Base-by-base conservation (phyloP, 2,329 filamentous ascomycete genomes). In the Aspergillus sp. region DNA sequence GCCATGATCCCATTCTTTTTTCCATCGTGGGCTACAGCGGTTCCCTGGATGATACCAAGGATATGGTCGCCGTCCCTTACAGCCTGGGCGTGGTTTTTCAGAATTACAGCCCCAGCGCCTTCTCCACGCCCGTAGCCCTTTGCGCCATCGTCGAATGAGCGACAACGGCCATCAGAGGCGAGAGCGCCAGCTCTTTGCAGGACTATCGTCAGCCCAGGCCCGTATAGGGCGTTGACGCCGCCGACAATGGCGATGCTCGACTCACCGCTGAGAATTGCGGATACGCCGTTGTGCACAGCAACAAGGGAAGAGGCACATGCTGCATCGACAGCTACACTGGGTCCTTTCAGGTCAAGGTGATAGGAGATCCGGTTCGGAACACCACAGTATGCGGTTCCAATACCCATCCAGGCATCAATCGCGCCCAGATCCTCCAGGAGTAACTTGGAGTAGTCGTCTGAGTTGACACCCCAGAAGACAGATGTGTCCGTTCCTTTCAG, bases 371-470 rank as follows among this genome's bases (percentile, higher is more conserved):
- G 62, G 25, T 67, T 66, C 1, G 62, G 68, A 55, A 78, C 63
- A 4, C 73, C 73, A 48, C 70, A 73, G 31, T 66, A 70, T 0
- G 73, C 71, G 0, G 74, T 78, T 0, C 76, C 76, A 43, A 77
- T 75, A 2, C 73, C 75, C 70, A 73, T 76, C 66, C 68, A 75
- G 0, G 75, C 68, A 19, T 74, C 71, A 15, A 77, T 66, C 15
- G 69, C 66, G 0, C 70, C 68, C 4, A 76, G 52, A 54, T 78
- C 76, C 54, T 77, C 74, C 3, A 76, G 62, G 3, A 76, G 39
- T 2, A 74, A 64, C 43, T 68, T 67, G 6, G 66, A 68, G 54
- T 77, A 77, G 57, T 77, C 75, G 52, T 74, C 69, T 1, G 68
- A 69, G 55, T 70, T 66, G 1, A 72, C 66, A 4, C 71, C 71